Evolutionary conservation across 2,329 filamentous ascomycete genomes (phyloP).

Genomic region (Talaromyces sp.): DNA sequence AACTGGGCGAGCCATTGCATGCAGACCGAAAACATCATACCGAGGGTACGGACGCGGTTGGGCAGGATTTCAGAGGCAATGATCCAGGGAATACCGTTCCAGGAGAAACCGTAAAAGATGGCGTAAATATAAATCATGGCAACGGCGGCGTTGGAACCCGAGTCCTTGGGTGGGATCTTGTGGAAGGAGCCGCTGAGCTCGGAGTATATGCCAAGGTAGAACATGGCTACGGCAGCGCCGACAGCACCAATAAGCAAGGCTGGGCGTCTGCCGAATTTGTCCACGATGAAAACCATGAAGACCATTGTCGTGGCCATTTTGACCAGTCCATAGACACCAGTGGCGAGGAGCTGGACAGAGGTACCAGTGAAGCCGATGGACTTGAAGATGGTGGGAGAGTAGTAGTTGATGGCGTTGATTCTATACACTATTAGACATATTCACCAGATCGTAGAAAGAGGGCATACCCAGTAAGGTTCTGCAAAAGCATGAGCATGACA

Average conservation of each 20-base stretch:
- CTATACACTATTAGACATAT: slow-evolving; percentile 30
- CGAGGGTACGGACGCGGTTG: slow-evolving; percentile 38
- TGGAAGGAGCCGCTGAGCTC: slow-evolving; percentile 17
- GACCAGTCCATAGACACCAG: slow-evolving; percentile 50
- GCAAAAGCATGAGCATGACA: slow-evolving; percentile 9
- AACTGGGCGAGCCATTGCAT: slow-evolving; percentile 47
- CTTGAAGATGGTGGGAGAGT: slow-evolving; percentile 60
- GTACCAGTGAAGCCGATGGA: slow-evolving; percentile 38
- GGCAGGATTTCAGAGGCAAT: slow-evolving; percentile 41
- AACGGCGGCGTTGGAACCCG: slow-evolving; percentile 25
- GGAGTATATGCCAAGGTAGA: slow-evolving; percentile 29
- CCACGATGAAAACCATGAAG: slow-evolving; percentile 39
- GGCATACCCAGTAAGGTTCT: slow-evolving; percentile 2
- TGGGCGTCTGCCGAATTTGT: slow-evolving; percentile 46
- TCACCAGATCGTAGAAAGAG: neutral
- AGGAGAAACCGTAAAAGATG: slow-evolving; percentile 27
- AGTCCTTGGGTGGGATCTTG: slow-evolving; percentile 6
- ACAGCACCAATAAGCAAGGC: slow-evolving; percentile 43
- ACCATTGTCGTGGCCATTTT: slow-evolving; percentile 48
- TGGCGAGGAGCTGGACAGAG: slow-evolving; percentile 47
- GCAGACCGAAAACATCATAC: slow-evolving; percentile 43
- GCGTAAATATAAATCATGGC: slow-evolving; percentile 26
- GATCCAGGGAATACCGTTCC: slow-evolving; percentile 37
- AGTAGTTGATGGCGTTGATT: slow-evolving; percentile 59
- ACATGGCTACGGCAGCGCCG: slow-evolving; percentile 26